A percentile compares a stretch with the other conserved stretches of the same genome.
Conservation (phyloP, 345 rosid genomes). For the Lepidium africanum region DNA sequence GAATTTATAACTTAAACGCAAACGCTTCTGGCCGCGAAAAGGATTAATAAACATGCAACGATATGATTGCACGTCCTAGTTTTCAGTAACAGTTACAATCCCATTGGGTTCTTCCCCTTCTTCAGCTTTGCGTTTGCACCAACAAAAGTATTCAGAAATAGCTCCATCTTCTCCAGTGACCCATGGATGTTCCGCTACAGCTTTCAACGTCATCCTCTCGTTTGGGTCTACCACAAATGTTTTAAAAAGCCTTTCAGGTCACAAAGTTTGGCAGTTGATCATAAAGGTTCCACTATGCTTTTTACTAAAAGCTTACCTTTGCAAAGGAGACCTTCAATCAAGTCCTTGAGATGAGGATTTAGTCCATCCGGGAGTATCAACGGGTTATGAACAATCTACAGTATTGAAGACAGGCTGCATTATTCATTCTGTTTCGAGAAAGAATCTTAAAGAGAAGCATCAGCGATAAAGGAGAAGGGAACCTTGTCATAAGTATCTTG, state of each 20-base stretch:
- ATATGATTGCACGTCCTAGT: too few relatives aligned
- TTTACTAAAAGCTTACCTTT: slow-evolving; percentile 45
- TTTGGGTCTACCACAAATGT: slow-evolving; percentile 49
- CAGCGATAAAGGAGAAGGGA: neutral
- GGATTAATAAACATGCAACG: too few relatives aligned
- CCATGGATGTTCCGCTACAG: slow-evolving; percentile 62
- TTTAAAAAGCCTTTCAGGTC: too few relatives aligned
- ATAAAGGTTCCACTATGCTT: neutral
- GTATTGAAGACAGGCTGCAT: neutral
- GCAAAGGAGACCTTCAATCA: slow-evolving; percentile 76
- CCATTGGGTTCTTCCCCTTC: neutral
- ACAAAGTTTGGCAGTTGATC: too few relatives aligned
- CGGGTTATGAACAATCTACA: slow-evolving; percentile 66
- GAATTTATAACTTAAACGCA: too few relatives aligned
- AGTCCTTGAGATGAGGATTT: slow-evolving; percentile 51
- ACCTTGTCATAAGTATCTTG: slow-evolving; percentile 95
- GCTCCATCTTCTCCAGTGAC: slow-evolving; percentile 60
- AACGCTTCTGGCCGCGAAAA: too few relatives aligned
- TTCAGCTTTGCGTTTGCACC: slow-evolving; percentile 59
- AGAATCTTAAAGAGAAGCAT: neutral
- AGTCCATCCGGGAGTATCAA: slow-evolving; percentile 47
- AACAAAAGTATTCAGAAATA: slow-evolving; percentile 45
- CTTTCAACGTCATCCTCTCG: slow-evolving; percentile 55
- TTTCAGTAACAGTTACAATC: neutral
- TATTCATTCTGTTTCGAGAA: neutral